Percentiles rank a stretch among this genome's conserved stretches.
Conservation (phyloP, 495 filamentous ascomycete species). For the Podospora pseudoanserina region DNA sequence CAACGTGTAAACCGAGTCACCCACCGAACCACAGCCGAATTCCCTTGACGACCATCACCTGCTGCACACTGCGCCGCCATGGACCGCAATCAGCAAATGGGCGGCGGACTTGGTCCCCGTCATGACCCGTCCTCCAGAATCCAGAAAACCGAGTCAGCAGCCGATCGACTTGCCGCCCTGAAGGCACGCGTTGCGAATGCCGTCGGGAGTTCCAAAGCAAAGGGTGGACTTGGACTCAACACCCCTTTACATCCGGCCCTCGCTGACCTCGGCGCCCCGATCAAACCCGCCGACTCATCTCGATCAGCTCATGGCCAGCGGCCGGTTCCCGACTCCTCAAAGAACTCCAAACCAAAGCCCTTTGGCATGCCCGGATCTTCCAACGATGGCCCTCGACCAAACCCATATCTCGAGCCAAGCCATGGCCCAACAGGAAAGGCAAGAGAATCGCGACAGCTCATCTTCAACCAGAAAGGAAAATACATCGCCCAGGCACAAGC, state of each 20-base stretch:
- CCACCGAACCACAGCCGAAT: background rate
- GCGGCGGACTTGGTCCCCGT: constrained; percentile 50
- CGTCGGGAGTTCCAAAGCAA: constrained; percentile 55
- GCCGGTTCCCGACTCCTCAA: constrained; percentile 20
- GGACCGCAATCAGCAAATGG: constrained; percentile 41
- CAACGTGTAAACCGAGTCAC: background rate
- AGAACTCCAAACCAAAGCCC: constrained; percentile 22
- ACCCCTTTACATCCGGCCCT: constrained; percentile 88
- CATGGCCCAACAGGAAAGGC: constrained; percentile 59
- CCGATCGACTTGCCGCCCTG: constrained; percentile 60
- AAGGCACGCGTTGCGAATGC: constrained; percentile 80
- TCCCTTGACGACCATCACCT: constrained; percentile 2
- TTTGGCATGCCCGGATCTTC: constrained; percentile 33
- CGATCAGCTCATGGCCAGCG: constrained; percentile 25
- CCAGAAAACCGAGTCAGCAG: constrained; percentile 51
- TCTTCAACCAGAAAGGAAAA: constrained; percentile 96
- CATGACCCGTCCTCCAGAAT: constrained; percentile 50
- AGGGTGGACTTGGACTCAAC: constrained; percentile 81
- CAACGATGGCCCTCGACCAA: constrained; percentile 50
- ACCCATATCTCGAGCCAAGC: constrained; percentile 77
- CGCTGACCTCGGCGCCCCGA: constrained; percentile 62
- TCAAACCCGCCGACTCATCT: constrained; percentile 43
- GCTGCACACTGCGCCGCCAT: constrained; percentile 30
- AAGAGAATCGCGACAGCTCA: constrained; percentile 66
- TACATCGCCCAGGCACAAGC: constrained; percentile 91